phyloP scores from a whole-genome alignment of 345 rosid species.

The Heritiera littoralis region DNA sequence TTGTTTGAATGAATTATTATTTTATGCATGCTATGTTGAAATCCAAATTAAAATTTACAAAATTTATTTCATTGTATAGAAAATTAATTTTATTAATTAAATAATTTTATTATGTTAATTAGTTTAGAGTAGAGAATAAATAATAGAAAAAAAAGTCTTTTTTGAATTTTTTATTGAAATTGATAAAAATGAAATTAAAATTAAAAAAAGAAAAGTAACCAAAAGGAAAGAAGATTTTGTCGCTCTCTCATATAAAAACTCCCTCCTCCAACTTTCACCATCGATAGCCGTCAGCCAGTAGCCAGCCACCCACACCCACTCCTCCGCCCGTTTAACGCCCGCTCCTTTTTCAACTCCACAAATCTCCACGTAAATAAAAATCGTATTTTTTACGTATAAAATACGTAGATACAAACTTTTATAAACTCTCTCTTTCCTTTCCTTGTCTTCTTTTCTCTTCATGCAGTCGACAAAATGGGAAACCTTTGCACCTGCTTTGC shows the following conservation, averaged over 20 bases:
- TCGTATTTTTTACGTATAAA: slow-evolving; percentile 7
- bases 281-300: slow-evolving; percentile 5
- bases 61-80: no score
- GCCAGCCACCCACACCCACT: neutral
- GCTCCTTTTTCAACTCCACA: neutral
- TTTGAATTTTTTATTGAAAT: neutral
- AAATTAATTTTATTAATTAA: no score
- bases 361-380: neutral
- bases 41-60: no score
- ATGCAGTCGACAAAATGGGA: slow-evolving; percentile 46
- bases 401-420: slow-evolving; percentile 8
- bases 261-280: neutral
- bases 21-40: no score
- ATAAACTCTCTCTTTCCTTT: slow-evolving; percentile 13
- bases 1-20: no score
- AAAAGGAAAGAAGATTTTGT: neutral
- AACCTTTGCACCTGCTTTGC: slow-evolving; percentile 65
- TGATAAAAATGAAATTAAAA: neutral
- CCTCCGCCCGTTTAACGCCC: neutral
- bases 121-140: no score
- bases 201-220: neutral
- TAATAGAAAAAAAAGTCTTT: neutral
- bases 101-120: neutral
- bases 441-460: slow-evolving; percentile 11
- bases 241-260: neutral